Conservation (phyloP, 495 filamentous ascomycete species). For the Hyaloscypha bicolor region DNA sequence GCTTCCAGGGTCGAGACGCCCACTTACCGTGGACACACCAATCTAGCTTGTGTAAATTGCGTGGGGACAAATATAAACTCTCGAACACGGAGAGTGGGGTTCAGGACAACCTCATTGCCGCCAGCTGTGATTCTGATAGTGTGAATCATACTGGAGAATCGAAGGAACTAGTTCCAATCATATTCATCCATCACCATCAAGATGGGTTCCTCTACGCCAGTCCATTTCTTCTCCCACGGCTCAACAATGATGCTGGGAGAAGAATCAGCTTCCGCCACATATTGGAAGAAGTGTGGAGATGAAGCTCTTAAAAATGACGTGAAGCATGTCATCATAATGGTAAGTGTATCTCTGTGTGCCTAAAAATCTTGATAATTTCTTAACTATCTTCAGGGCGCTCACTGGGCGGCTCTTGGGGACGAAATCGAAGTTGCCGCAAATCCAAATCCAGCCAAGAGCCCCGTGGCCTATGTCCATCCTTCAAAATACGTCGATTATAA, state of each 20-base stretch:
- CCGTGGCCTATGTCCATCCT: slow-evolving; percentile 61
- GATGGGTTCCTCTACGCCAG: slow-evolving; percentile 40
- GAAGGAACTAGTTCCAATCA: too few relatives aligned
- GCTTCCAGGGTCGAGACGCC: not conserved
- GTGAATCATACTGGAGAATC: too few relatives aligned
- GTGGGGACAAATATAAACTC: too few relatives aligned
- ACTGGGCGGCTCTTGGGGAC: slow-evolving; percentile 56
- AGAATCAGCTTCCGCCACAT: slow-evolving; percentile 56
- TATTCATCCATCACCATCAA: too few relatives aligned
- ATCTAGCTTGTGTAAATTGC: too few relatives aligned
- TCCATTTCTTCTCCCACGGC: slow-evolving; percentile 70
- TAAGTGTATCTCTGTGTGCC: slow-evolving; percentile 29
- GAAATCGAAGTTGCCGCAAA: slow-evolving; percentile 59
- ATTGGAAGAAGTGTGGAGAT: slow-evolving; percentile 65
- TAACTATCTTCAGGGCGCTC: slow-evolving; percentile 50
- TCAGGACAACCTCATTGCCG: not conserved
- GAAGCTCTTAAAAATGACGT: slow-evolving; percentile 56
- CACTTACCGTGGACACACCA: too few relatives aligned
- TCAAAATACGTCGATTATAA: slow-evolving; percentile 60
- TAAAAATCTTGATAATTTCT: not conserved
- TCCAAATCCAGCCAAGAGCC: slow-evolving; percentile 55
- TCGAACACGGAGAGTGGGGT: not conserved
- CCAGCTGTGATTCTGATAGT: too few relatives aligned
- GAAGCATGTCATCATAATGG: slow-evolving; percentile 66
- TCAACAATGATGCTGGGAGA: slow-evolving; percentile 70